Base-by-base conservation (phyloP, 1,284 basidiomycete species). In the Irpex lacteus region DNA sequence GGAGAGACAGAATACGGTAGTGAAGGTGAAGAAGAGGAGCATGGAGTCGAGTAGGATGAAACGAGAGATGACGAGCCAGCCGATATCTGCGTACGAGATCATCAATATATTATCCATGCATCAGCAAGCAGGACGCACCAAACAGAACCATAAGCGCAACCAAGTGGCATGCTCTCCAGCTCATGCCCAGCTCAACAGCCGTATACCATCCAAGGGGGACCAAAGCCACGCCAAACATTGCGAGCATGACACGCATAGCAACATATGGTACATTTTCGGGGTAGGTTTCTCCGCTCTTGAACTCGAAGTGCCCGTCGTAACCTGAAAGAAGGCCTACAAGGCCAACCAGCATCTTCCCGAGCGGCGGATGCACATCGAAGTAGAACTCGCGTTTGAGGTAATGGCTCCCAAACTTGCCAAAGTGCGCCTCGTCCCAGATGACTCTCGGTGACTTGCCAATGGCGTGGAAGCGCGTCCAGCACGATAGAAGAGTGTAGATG, bases 341-440 rank as follows among this genome's bases (percentile, higher is more conserved):
- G 4, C 95, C 97, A 61, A 99, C 97, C 63, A 99, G 85, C 95
- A 99, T 98, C 82, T 99, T 99, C 21, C 98, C 97, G 40, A 99
- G 85, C 0, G 97, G 97, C 2, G 97, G 97, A 74, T 99, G 97
- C 18, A 98, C 96, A 74, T 95, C 93, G 74, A 95, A 95, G 80
- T 97, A 98, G 81, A 97, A 98, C 73, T 95, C 92, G 72, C 95
- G 92, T 75, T 96, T 95, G 75, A 99, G 83, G 77, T 99, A 99
- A 78, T 98, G 92, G 32, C 95, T 95, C 62, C 95, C 95, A 77
- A 98, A 98, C 78, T 98, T 98, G 71, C 96, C 95, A 77, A 98
- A 98, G 77, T 98, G 95, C n/a, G 95, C 95, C 81, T 98, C 98
- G 77, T 99, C 98, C 97, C 98, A 99, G 64, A 98, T 89, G 76